These are phyloP conservation scores for Xylaria sp. DNA, from an alignment of 2,329 filamentous ascomycete genomes.

Conservation along the genomic window DNA sequence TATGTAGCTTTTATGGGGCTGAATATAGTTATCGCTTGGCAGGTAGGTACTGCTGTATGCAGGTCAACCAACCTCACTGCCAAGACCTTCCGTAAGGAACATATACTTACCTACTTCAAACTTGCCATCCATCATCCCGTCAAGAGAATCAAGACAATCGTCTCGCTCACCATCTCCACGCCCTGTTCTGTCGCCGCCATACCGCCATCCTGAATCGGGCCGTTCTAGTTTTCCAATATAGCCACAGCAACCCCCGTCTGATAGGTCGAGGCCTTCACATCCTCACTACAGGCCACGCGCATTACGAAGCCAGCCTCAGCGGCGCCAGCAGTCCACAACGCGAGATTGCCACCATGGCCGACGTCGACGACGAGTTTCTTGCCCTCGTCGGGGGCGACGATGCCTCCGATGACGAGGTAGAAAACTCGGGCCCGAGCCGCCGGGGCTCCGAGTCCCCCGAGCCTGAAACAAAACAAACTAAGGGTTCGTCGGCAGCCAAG, in stretches of 20 bases:
- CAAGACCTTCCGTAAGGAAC: too few species aligned
- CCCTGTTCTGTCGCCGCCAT: neutral
- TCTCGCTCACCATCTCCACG: neutral
- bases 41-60: too few species aligned
- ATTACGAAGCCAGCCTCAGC: conserved; percentile 24
- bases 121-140: neutral
- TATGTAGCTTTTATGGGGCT: too few species aligned
- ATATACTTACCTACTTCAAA: too few species aligned
- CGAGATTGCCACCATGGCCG: conserved; percentile 73
- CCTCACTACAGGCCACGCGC: conserved; percentile 1
- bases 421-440: conserved; percentile 64
- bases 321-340: conserved; percentile 10
- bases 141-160: neutral
- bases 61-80: too few species aligned
- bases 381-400: conserved; percentile 86
- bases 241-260: neutral
- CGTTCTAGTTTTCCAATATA: neutral
- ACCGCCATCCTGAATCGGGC: neutral
- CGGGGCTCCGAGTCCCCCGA: conserved; percentile 66
- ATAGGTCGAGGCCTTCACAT: neutral
- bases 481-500: conserved; percentile 57
- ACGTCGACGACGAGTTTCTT: conserved; percentile 93
- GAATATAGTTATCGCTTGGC: too few species aligned
- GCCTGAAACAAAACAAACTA: conserved; percentile 50
- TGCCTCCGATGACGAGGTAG: conserved; percentile 67